A percentile compares a stretch with the other conserved stretches of the same genome.
These are phyloP conservation scores for Wickerhamiella occidentalis DNA, from an alignment of 805 yeast genomes.

Conservation along the genomic window DNA sequence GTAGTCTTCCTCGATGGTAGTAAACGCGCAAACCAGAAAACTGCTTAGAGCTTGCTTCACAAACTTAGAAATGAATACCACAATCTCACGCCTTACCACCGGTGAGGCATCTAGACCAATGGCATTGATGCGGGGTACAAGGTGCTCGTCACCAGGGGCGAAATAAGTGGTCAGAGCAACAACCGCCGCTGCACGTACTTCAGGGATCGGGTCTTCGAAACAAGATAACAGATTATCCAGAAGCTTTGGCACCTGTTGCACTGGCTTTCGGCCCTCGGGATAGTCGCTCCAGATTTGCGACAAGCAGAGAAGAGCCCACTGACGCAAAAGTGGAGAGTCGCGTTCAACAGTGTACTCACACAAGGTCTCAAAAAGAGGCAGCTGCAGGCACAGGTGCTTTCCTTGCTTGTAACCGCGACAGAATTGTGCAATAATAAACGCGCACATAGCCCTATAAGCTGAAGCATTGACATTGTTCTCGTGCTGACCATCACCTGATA, in stretches of 20 bases:
- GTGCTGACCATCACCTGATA: not conserved
- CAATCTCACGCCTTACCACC: conserved; percentile 73
- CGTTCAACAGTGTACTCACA: conserved; percentile 52
- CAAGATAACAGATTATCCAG: conserved; percentile 43
- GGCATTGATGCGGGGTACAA: conserved; percentile 56
- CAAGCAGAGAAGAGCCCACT: conserved; percentile 76
- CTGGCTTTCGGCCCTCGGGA: conserved; percentile 45
- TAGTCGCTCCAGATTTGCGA: conserved; percentile 56
- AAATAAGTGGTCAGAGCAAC: conserved; percentile 52
- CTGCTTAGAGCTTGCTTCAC: conserved; percentile 57
- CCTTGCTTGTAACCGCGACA: conserved; percentile 70
- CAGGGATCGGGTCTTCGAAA: conserved; percentile 84
- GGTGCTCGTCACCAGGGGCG: conserved; percentile 23
- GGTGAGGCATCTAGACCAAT: conserved; percentile 81
- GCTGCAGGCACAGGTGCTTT: conserved; percentile 63
- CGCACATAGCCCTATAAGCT: conserved; percentile 93
- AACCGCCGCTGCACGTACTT: conserved; percentile 77
- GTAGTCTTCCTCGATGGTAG: conserved; percentile 71
- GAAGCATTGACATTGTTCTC: conserved; percentile 19
- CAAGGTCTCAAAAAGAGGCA: conserved; percentile 59
- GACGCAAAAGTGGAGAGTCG: conserved; percentile 76
- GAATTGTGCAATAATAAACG: conserved; percentile 75
- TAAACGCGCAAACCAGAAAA: conserved; percentile 76
- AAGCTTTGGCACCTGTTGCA: conserved; percentile 35
- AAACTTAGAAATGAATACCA: conserved; percentile 63